phyloP scores from a whole-genome alignment of 257 asterid species.

The Penstemon newberryi region DNA sequence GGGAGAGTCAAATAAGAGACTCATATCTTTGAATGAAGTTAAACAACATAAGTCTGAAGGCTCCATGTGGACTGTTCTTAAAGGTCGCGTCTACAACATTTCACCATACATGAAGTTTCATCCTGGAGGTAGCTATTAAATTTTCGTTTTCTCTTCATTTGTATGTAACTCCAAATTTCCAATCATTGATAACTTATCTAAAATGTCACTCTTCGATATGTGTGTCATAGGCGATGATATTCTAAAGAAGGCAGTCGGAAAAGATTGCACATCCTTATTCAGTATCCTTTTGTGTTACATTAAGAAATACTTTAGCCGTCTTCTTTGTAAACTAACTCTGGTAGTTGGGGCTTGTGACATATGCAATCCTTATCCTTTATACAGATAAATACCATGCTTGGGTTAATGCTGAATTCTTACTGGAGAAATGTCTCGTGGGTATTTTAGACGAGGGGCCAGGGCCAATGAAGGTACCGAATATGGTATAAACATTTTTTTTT shows the following conservation, averaged over 20 bases:
- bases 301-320: slow-evolving; percentile 12
- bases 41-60: slow-evolving; percentile 75
- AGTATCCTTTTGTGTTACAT: slow-evolving; percentile 65
- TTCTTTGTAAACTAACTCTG: neutral
- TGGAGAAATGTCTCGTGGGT: slow-evolving; percentile 95
- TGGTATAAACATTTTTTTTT: too few relatives aligned
- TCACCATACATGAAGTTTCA: slow-evolving; percentile 94
- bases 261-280: slow-evolving; percentile 91
- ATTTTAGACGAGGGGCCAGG: slow-evolving; percentile 56
- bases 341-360: slow-evolving; percentile 1
- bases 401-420: slow-evolving; percentile 81
- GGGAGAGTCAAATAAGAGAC: slow-evolving; percentile 78
- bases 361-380: slow-evolving; percentile 49
- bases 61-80: slow-evolving; percentile 96
- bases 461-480: slow-evolving; percentile 33
- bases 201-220: neutral
- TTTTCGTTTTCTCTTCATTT: slow-evolving; percentile 9
- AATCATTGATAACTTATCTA: neutral
- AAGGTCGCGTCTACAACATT: slow-evolving; percentile 89
- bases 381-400: slow-evolving; percentile 94
- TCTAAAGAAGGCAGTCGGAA: slow-evolving; percentile 94
- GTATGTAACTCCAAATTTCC: neutral
- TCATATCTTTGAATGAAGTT: slow-evolving; percentile 73
- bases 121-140: slow-evolving; percentile 76
- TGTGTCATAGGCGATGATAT: slow-evolving; percentile 62